These are phyloP conservation scores for Hura crepitans DNA, from an alignment of 441 rosid species.

Conservation along the genomic window DNA sequence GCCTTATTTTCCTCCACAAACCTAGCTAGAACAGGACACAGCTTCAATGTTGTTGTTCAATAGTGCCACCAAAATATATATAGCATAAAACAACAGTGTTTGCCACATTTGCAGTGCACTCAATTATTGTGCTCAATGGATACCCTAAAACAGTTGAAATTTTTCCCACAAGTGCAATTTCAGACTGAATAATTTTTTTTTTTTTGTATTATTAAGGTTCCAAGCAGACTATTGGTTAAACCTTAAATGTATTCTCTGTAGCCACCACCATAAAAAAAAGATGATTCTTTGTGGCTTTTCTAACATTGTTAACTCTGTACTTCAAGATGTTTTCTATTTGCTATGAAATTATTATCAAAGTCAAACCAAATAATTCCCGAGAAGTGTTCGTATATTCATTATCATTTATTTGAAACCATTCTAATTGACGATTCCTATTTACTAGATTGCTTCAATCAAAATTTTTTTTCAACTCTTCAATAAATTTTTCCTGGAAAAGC, in stretches of 20 bases:
- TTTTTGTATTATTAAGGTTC: constrained; percentile 10
- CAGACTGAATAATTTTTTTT: not conserved
- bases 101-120: constrained; percentile 16
- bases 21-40: not conserved
- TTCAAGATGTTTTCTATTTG: constrained; percentile 4
- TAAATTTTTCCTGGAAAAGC: no score
- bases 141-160: constrained; percentile 12
- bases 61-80: not conserved
- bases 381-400: not conserved
- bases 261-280: constrained; percentile 17
- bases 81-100: constrained; percentile 25
- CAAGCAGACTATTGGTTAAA: constrained; percentile 20
- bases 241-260: constrained; percentile 13
- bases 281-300: constrained; percentile 5
- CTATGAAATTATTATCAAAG: not conserved
- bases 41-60: constrained; percentile 6
- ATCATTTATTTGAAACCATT: no score
- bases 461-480: no score
- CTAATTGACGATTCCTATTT: no score
- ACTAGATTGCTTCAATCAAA: no score
- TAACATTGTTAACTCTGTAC: not conserved
- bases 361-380: constrained; percentile 20
- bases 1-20: not conserved
- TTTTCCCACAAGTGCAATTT: constrained; percentile 14
- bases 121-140: constrained; percentile 19